Evolutionary conservation across 2,329 filamentous ascomycete genomes (phyloP).

Genomic region (Trichophyton rubrum): DNA sequence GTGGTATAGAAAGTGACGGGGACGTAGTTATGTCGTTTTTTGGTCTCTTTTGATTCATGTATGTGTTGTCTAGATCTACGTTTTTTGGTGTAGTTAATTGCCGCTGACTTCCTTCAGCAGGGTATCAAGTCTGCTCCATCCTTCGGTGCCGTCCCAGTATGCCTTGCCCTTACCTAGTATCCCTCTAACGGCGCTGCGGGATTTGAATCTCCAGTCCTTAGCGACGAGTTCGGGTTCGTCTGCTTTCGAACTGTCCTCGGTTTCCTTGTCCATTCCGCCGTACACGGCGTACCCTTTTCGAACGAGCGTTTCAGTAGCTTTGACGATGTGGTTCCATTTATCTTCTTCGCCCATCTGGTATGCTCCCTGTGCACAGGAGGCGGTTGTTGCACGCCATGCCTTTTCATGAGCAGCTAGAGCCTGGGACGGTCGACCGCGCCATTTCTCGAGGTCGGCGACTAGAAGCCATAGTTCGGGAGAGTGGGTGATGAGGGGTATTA

Average conservation of each 20-base stretch:
- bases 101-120: conserved; percentile 27
- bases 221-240: conserved; percentile 51
- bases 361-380: conserved; percentile 31
- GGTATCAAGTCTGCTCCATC: conserved; percentile 28
- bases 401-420: conserved; percentile 79
- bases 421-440: conserved; percentile 55
- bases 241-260: conserved; percentile 32
- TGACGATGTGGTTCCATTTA: conserved; percentile 60
- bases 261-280: conserved; percentile 45
- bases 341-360: conserved; percentile 44
- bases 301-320: conserved; percentile 68
- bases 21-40: neutral
- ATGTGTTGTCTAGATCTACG: neutral
- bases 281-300: conserved; percentile 66
- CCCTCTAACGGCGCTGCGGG: conserved; percentile 67
- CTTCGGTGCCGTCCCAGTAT: conserved; percentile 60
- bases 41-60: neutral
- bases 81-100: neutral
- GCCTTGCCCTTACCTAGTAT: conserved; percentile 73
- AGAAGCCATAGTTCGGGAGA: conserved; percentile 66
- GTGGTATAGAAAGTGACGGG: conserved; percentile 41
- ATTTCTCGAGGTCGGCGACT: conserved; percentile 58
- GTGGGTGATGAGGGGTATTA: conserved; percentile 74
- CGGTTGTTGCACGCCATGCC: conserved; percentile 63
- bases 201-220: conserved; percentile 77